phyloP scores from a whole-genome alignment of 2,329 filamentous ascomycete genomes.

The Mycogone perniciosa region DNA sequence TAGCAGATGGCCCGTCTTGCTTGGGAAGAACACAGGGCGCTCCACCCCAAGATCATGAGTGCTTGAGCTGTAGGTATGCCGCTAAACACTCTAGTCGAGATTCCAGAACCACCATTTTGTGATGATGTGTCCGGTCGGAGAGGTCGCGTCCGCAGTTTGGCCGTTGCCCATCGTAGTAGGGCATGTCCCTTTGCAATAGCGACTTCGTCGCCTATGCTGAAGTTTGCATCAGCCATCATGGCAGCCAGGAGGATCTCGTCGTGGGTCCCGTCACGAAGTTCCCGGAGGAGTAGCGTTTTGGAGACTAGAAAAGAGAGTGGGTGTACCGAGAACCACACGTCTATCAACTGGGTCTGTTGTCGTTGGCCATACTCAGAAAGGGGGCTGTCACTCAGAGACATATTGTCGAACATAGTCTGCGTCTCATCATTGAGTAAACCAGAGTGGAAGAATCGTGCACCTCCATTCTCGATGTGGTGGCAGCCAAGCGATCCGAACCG shows the following conservation, averaged over 20 bases:
- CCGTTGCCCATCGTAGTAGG: slow-evolving; percentile 29
- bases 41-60: slow-evolving; percentile 32
- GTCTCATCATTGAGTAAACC: slow-evolving; percentile 23
- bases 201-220: slow-evolving; percentile 25
- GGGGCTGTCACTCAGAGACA: slow-evolving; percentile 19
- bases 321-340: slow-evolving; percentile 36
- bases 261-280: slow-evolving; percentile 32
- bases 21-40: slow-evolving; percentile 26
- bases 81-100: slow-evolving; percentile 28
- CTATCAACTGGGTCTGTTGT: slow-evolving; percentile 31
- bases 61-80: slow-evolving; percentile 29
- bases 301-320: slow-evolving; percentile 35
- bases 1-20: slow-evolving; percentile 31
- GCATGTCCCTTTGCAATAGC: slow-evolving; percentile 24
- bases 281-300: slow-evolving; percentile 34
- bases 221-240: slow-evolving; percentile 34
- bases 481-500: slow-evolving; percentile 27
- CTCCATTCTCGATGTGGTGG: slow-evolving; percentile 22
- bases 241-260: slow-evolving; percentile 33
- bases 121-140: slow-evolving; percentile 15
- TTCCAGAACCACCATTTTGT: slow-evolving; percentile 19
- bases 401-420: slow-evolving; percentile 27
- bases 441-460: slow-evolving; percentile 22
- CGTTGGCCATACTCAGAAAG: slow-evolving; percentile 25
- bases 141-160: slow-evolving; percentile 26